These are phyloP conservation scores for Emmonsia crescens DNA, from an alignment of 2,329 filamentous ascomycete species.

Conservation along the genomic window DNA sequence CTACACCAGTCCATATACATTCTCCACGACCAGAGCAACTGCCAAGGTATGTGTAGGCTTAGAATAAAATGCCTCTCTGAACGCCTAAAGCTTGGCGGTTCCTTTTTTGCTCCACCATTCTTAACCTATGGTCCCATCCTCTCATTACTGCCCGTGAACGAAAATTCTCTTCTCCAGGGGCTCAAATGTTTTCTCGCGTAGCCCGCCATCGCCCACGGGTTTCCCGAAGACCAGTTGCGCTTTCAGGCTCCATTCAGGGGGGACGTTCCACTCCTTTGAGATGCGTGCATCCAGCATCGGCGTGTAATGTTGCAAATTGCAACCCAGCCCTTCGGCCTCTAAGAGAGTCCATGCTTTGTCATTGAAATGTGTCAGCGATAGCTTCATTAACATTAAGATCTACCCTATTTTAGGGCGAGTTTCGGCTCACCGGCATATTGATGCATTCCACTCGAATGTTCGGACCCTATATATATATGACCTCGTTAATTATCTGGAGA, in stretches of 20 bases:
- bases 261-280: conserved; percentile 38
- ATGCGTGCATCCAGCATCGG: conserved; percentile 64
- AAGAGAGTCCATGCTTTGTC: conserved; percentile 57
- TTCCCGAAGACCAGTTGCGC: neutral
- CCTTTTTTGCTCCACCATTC: neutral
- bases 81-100: no score
- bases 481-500: no score
- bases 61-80: no score
- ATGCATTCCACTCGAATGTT: conserved; percentile 20
- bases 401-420: no score
- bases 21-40: no score
- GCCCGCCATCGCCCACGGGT: neutral
- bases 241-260: neutral
- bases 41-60: no score
- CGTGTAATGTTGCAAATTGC: conserved; percentile 82
- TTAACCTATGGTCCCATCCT: conserved; percentile 39
- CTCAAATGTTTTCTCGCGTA: neutral
- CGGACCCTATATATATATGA: neutral
- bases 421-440: conserved; percentile 42
- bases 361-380: no score
- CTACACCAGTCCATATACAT: no score
- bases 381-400: no score
- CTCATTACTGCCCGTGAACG: neutral
- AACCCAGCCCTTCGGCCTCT: conserved; percentile 66
- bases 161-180: neutral